Conservation (phyloP, 1,139 yeast genomes). For the Yamadazyma diddensiae region DNA sequence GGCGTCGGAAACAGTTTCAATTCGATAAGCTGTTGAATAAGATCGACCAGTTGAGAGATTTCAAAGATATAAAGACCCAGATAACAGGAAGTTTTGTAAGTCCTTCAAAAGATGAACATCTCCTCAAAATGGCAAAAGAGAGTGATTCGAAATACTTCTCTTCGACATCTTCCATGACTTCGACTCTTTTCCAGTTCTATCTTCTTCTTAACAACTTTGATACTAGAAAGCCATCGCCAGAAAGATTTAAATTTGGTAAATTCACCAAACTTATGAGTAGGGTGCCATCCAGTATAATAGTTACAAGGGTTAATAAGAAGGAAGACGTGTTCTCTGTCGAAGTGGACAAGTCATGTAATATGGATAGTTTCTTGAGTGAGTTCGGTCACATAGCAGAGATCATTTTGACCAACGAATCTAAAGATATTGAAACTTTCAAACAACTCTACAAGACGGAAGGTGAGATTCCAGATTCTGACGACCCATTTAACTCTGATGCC, state of each 20-base stretch:
- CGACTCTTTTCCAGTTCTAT: slow-evolving; percentile 72
- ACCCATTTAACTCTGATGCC: slow-evolving; percentile 4
- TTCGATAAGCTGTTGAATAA: slow-evolving; percentile 55
- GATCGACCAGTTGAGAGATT: slow-evolving; percentile 65
- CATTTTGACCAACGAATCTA: slow-evolving; percentile 58
- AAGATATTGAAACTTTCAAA: slow-evolving; percentile 35
- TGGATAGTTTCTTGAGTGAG: slow-evolving; percentile 68
- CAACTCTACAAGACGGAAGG: slow-evolving; percentile 6
- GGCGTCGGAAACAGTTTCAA: slow-evolving; percentile 69
- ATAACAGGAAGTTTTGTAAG: slow-evolving; percentile 5
- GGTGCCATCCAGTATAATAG: slow-evolving; percentile 40
- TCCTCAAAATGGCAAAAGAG: slow-evolving; percentile 48
- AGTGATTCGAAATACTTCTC: slow-evolving; percentile 53
- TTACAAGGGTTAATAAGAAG: slow-evolving; percentile 27
- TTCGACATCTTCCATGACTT: slow-evolving; percentile 88
- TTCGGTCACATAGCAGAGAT: slow-evolving; percentile 80
- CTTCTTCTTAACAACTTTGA: slow-evolving; percentile 58
- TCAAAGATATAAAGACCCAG: slow-evolving; percentile 46
- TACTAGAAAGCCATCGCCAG: slow-evolving; percentile 11
- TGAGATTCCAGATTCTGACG: background rate
- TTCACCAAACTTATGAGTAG: slow-evolving; percentile 31
- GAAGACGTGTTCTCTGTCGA: slow-evolving; percentile 56
- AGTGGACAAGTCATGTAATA: slow-evolving; percentile 65
- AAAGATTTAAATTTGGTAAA: slow-evolving; percentile 32
- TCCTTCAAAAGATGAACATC: slow-evolving; percentile 59